Base-by-base conservation (phyloP, 1,284 basidiomycete genomes). In the Ceratobasidium sp. region DNA sequence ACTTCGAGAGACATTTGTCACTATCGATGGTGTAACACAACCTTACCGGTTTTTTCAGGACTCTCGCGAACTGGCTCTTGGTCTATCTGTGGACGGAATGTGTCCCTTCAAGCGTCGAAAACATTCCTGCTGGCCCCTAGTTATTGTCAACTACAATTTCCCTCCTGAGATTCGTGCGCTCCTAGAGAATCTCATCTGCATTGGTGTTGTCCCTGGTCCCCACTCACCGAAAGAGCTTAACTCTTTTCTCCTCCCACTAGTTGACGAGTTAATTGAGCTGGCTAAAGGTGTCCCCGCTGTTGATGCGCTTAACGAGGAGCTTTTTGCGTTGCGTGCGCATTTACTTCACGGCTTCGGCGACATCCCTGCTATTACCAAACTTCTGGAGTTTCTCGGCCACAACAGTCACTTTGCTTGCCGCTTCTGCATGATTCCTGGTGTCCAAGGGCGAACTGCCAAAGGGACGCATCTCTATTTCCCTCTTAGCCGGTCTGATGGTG, bases 301-400 rank as follows among this genome's bases (percentile, higher is more conserved):
- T 57, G 54, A 57, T 57, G 27, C 29, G 3, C 31, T 29, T 7
- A 24, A 8, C 5, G 29, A 57, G 54, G 22, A 57, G 22, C 4
- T 44, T 11, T 76, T 76, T 66, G n/a, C 29, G 24, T 54, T 76
- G n/a, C 74, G 36, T 22, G 76, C 65, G 15, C 64, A 75, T 45
- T 56, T 63, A 19, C 44, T 76, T 29, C 24, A n/a, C 15, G 65
- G 51, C 3, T 76, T 75, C 63, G 74, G 76, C 33, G 74, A 76
- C 48, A 76, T 76, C 56, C 63, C 73, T 44, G 76, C 76, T 1
- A 54, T 75, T 22, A 51, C 75, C 33, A 76, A 76, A 54, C 45
- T 66, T 8, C 48, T 75, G 50, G 31, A 51, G 14, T 57, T 76
- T 29, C 51, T 56, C 11, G 76, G 76, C 11, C 76, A 69, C 41